Percentiles rank a stretch among this genome's conserved stretches.
These are phyloP conservation scores for Silene coronaria DNA, from an alignment of 179 eudicot species.

Conservation along the genomic window DNA sequence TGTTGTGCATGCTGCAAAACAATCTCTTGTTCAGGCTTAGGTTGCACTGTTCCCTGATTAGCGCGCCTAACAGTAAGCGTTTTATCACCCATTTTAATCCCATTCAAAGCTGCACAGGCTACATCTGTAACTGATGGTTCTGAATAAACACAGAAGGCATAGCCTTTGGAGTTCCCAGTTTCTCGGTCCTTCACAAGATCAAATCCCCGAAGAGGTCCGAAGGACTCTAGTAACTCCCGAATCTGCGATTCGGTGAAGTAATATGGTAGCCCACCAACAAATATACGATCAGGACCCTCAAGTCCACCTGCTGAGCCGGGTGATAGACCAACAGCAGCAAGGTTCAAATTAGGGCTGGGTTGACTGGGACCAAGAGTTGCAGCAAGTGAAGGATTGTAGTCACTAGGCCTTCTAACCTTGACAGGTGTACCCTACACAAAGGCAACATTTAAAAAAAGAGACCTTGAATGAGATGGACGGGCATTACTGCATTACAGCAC, in stretches of 20 bases:
- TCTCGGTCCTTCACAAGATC: conserved; percentile 53
- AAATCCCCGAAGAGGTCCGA: conserved; percentile 48
- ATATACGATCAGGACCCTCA: conserved; percentile 51
- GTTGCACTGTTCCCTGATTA: conserved; percentile 74
- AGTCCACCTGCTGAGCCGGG: conserved; percentile 49
- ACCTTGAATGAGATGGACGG: neutral
- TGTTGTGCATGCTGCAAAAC: conserved; percentile 89
- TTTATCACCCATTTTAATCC: conserved; percentile 51
- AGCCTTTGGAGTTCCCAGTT: conserved; percentile 53
- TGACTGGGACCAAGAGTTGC: conserved; percentile 56
- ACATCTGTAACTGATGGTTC: conserved; percentile 46
- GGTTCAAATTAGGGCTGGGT: conserved; percentile 47
- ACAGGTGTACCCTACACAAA: conserved; percentile 40
- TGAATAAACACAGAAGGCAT: conserved; percentile 46
- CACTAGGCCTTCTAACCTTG: conserved; percentile 51
- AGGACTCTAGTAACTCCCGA: conserved; percentile 44
- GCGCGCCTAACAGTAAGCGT: conserved; percentile 53
- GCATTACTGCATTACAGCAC: neutral
- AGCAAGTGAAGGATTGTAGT: conserved; percentile 50
- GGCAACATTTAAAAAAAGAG: neutral
- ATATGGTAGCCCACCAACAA: conserved; percentile 52
- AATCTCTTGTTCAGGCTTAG: conserved; percentile 96
- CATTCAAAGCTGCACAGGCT: conserved; percentile 52
- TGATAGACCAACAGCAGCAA: conserved; percentile 46
- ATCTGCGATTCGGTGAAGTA: conserved; percentile 49